Percentiles rank a stretch among this genome's conserved stretches.
Conservation (phyloP, 169 alveolate genomes). For the Eimeria zaria region DNA sequence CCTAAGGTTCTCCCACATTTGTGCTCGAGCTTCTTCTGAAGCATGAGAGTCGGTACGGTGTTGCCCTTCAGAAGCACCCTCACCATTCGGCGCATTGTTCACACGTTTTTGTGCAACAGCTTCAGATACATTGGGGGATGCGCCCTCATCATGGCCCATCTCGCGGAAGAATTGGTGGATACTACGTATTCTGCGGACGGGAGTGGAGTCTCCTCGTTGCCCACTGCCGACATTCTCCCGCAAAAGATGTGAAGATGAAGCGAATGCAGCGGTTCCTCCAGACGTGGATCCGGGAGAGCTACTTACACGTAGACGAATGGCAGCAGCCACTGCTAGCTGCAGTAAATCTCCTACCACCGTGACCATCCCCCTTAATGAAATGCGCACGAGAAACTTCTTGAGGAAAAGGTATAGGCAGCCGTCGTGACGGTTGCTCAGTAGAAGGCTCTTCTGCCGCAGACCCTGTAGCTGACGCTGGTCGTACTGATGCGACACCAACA, state of each 20-base stretch:
- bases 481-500: conserved; percentile 42
- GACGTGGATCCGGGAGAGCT: neutral
- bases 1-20: neutral
- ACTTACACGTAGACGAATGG: conserved; percentile 23
- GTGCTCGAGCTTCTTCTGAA: neutral
- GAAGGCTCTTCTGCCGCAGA: conserved; percentile 65
- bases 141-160: conserved; percentile 22
- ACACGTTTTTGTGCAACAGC: neutral
- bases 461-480: conserved; percentile 75
- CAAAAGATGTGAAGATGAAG: neutral
- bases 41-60: neutral
- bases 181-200: neutral
- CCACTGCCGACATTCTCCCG: neutral
- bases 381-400: conserved; percentile 42
- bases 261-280: neutral
- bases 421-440: conserved; percentile 70
- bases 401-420: conserved; percentile 47
- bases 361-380: conserved; percentile 42
- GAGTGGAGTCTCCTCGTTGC: neutral
- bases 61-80: neutral
- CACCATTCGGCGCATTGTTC: neutral
- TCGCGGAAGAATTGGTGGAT: conserved; percentile 5
- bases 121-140: neutral
- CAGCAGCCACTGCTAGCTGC: conserved; percentile 66
- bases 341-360: conserved; percentile 66